Evolutionary conservation across 2,329 filamentous ascomycete species (phyloP), one percentile per base, ranked within the genome.

Genomic region (Fusarium papillatum): DNA sequence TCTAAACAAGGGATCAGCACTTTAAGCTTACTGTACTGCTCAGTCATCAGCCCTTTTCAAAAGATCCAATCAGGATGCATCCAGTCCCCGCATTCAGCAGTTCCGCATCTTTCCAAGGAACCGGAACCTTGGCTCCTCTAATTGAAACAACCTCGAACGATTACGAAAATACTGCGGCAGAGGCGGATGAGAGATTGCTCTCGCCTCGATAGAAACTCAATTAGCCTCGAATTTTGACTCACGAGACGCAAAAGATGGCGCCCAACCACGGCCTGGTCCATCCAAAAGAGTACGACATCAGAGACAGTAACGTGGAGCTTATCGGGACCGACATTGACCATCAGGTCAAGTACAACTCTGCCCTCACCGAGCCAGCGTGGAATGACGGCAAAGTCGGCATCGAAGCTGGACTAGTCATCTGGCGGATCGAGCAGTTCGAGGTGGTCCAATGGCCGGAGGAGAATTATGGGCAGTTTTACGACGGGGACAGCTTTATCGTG

Each of bases 401-500:
- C 43, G 76, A 84, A 17, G 81, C 90, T 0, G 92, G 92, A 0
- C 86, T 94, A 5, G 85, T 85, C 73, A 84, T 93, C 72, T 94
- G 92, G 92, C 91, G 92, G 72, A 92, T 94, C 74, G 92, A 94
- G 79, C 84, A 92, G 65, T 94, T 94, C 76, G 85, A 92, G 78
- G 91, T 94, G 7, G 84, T 93, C 34, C 83, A 90, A 3, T 92
- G 90, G 89, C 90, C 92, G 3, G 84, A 85, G 68, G 84, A 88
- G 19, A 86, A 87, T 57, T 85, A 90, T 67, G 92, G 92, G 63
- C 85, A 89, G 62, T 94, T 94, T 81, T 89, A 90, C 82, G 90
- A 93, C 61, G 92, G 92, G 36, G 92, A 94, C 81, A 93, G 91
- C 83, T 94, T 92, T 80, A 92, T 94, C 69, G 84, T 94, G 6